phyloP scores from a whole-genome alignment of 2,329 filamentous ascomycete genomes.

The Nannizziopsis barbatae region DNA sequence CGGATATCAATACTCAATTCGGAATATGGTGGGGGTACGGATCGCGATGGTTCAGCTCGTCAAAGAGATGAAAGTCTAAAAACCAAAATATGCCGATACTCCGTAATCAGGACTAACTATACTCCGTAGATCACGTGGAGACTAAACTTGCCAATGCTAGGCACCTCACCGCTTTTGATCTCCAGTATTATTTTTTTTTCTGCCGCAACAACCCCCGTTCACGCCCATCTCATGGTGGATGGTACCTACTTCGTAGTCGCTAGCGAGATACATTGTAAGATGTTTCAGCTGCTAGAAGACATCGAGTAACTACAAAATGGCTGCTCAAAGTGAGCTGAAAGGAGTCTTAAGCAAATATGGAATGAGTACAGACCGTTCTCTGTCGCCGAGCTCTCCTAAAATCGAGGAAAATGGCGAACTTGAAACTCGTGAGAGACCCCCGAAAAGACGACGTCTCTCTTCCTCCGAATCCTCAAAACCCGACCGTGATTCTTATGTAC shows the following conservation, averaged over 20 bases:
- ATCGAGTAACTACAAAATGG: not conserved
- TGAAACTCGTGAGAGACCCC: conserved; percentile 20
- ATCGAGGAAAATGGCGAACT: not conserved
- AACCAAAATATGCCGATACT: too few relatives aligned
- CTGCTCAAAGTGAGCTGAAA: not conserved
- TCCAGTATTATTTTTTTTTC: conserved; percentile 4
- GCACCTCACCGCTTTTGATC: conserved; percentile 1
- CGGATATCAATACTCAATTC: too few relatives aligned
- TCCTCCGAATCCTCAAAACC: conserved; percentile 22
- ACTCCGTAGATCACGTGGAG: not conserved
- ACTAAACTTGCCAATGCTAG: not conserved
- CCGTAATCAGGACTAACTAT: too few relatives aligned
- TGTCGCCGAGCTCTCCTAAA: not conserved
- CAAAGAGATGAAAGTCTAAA: too few relatives aligned
- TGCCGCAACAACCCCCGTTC: not conserved
- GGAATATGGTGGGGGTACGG: too few relatives aligned
- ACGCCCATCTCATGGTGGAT: not conserved
- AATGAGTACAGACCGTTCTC: not conserved
- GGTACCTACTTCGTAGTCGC: not conserved
- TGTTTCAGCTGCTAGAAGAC: too few relatives aligned
- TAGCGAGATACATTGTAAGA: too few relatives aligned
- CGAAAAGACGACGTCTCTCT: conserved; percentile 33
- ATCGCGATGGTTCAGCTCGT: too few relatives aligned
- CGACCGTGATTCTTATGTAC: conserved; percentile 23
- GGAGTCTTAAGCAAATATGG: not conserved